Conservation (phyloP, 2,329 filamentous ascomycete species). For the Ascochyta koolunga region DNA sequence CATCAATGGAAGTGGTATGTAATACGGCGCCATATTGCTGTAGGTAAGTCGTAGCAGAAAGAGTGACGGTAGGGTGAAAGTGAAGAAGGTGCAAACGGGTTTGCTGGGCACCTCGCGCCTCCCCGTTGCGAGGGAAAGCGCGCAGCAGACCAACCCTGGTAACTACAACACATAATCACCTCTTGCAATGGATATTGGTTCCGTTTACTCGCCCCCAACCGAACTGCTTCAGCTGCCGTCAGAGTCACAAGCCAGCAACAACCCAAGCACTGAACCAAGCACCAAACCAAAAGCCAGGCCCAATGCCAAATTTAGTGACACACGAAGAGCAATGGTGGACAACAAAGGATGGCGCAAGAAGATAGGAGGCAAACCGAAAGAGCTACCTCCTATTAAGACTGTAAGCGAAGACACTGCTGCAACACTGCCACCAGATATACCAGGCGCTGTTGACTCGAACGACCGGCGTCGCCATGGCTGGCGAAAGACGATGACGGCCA, state of each 20-base stretch:
- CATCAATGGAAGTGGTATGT: no score
- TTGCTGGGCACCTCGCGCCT: background rate
- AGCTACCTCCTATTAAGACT: conserved; percentile 12
- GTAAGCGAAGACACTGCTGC: conserved; percentile 5
- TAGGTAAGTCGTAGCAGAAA: background rate
- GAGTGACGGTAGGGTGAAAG: background rate
- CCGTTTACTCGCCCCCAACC: background rate
- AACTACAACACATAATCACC: background rate
- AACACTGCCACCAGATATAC: background rate
- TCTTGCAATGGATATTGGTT: conserved; percentile 2
- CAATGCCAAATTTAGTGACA: background rate
- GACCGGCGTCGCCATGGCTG: conserved; percentile 29
- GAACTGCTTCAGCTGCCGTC: background rate
- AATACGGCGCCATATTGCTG: no score
- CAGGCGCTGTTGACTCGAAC: conserved; percentile 16
- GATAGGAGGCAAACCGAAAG: conserved; percentile 25
- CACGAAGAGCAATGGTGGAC: conserved; percentile 5
- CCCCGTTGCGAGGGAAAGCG: background rate
- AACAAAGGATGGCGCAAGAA: conserved; percentile 33
- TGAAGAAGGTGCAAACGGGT: conserved; percentile 10
- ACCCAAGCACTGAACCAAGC: no score
- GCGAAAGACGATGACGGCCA: conserved; percentile 31
- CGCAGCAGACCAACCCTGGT: background rate
- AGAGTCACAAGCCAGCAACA: background rate
- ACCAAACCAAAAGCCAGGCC: background rate